Base-by-base conservation (phyloP, 805 yeast species). In the Teunomyces kruisii region DNA sequence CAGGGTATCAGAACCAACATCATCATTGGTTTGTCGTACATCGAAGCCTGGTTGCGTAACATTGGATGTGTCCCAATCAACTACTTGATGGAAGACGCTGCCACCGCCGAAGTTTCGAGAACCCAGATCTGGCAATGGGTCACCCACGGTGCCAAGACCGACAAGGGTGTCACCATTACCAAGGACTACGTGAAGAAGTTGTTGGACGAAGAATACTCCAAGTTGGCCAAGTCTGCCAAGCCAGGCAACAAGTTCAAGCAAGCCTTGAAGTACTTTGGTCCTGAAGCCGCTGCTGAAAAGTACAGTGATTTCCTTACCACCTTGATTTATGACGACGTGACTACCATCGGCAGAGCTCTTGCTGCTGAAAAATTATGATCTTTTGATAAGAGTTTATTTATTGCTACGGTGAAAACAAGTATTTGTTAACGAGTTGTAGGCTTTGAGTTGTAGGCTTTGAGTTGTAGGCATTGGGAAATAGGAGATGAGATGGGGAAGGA, bases 71-170 rank as follows among this genome's bases (percentile, higher is more conserved):
- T 85, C 49, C 92, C 95, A 53, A 86, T 86, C 64, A 86, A 86
- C 72, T 80, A 81, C 64, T 74, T 86, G 65, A 86, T 86, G 95
- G 95, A 86, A 68, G 95, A 86, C 65, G 95, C 95, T 24, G 94
- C 94, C 28, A 86, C 95, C 41, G 92, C 94, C 32, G 95, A 86
- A 67, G 95, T 86, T 32, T 83, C 91, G 30, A 79, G 94, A 70
- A 78, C 89, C 49, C 92, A 86, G 68, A 73, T 86, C 54, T 83
- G 83, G 76, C 89, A 88, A 62, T 86, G 95, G 95, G 86, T 83
- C 42, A 84, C 81, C 47, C 91, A 86, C 62, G 79, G 80, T 37
- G 85, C 81, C 37, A 68, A 61, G 45, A 75, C 80, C 44, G 88
- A 84, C 56, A 74, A 81, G 19, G 83, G 83, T 40, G 75, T 71